These are phyloP conservation scores for Zea luxurians DNA, from an alignment of 176 grass and related monocot species.

Conservation along the genomic window DNA sequence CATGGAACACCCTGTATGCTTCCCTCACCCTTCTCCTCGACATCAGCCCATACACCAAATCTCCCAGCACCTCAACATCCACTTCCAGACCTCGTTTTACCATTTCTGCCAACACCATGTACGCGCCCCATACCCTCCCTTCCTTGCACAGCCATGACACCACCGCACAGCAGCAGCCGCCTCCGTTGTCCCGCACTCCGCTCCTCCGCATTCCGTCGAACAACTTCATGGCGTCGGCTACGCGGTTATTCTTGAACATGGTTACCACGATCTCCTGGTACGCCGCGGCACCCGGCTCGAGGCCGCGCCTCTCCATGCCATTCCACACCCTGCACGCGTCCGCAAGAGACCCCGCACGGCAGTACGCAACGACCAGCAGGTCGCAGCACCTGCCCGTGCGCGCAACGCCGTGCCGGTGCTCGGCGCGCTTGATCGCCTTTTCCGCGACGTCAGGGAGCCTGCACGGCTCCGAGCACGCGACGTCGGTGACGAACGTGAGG, in stretches of 20 bases:
- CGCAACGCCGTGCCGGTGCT: constrained; percentile 49
- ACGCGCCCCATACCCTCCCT: constrained; percentile 52
- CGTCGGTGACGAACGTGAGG: constrained; percentile 45
- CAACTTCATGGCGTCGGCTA: constrained; percentile 62
- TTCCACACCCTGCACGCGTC: constrained; percentile 76
- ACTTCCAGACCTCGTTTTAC: constrained; percentile 60
- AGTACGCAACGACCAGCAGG: constrained; percentile 64
- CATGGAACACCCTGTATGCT: constrained; percentile 51
- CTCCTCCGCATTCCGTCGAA: constrained; percentile 58
- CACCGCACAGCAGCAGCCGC: constrained; percentile 46
- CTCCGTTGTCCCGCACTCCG: constrained; percentile 27
- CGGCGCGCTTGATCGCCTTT: constrained; percentile 53
- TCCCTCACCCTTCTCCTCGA: constrained; percentile 63
- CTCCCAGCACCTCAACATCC: constrained; percentile 54
- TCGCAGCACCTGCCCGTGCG: constrained; percentile 47
- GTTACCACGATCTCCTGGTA: constrained; percentile 70
- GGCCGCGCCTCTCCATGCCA: constrained; percentile 42
- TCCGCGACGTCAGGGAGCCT: constrained; percentile 66
- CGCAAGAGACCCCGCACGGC: constrained; percentile 50
- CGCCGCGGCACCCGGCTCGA: constrained; percentile 50
- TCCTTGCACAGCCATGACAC: constrained; percentile 74
- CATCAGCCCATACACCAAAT: constrained; percentile 64
- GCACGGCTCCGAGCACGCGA: constrained; percentile 53
- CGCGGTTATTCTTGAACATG: constrained; percentile 74
- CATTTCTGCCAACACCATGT: constrained; percentile 79